A percentile compares a stretch with the other conserved stretches of the same genome.
phyloP scores from a whole-genome alignment of 345 rosid species.

The Schrenkiella parvula region DNA sequence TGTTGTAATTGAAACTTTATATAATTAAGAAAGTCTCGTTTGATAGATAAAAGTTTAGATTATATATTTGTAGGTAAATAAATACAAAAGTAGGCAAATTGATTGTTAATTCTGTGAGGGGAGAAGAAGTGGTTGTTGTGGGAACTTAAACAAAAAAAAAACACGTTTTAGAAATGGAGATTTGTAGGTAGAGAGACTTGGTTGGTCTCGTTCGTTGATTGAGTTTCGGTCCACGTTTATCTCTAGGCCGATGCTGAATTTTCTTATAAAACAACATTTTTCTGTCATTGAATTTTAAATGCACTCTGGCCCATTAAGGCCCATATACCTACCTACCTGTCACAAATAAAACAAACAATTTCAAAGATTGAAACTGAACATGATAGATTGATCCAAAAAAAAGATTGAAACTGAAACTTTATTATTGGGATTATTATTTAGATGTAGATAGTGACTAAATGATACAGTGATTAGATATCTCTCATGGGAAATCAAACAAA shows the following conservation, averaged over 20 bases:
- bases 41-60: neutral
- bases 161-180: slow-evolving; percentile 32
- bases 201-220: slow-evolving; percentile 6
- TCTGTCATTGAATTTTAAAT: neutral
- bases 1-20: neutral
- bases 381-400: neutral
- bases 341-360: neutral
- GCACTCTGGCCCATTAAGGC: neutral
- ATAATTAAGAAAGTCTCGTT: neutral
- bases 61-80: neutral
- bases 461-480: neutral
- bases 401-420: neutral
- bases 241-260: neutral
- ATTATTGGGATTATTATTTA: neutral
- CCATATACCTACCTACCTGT: neutral
- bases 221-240: slow-evolving; percentile 20
- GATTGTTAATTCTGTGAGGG: neutral
- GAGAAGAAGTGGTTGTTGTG: slow-evolving; percentile 3
- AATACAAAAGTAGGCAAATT: neutral
- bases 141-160: neutral
- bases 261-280: neutral
- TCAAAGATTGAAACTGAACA: neutral
- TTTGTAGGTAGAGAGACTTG: slow-evolving; percentile 21
- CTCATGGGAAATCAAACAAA: neutral
- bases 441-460: neutral